phyloP scores from a whole-genome alignment of 1,139 yeast genomes.

The Lodderomyces beijingensis region DNA sequence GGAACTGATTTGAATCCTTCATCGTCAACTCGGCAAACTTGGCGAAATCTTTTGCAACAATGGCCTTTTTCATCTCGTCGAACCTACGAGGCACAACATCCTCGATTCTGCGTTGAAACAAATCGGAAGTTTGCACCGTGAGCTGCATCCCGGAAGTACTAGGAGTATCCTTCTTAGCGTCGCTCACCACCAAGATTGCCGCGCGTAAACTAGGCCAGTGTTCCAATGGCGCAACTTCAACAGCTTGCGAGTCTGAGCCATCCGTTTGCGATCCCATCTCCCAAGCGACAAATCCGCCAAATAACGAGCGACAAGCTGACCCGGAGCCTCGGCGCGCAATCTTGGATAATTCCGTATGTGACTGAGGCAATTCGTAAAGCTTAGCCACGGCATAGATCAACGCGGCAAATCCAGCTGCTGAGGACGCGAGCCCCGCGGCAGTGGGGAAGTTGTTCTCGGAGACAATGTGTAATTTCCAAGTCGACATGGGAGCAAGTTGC shows the following conservation, averaged over 20 bases:
- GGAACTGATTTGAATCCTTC: slow-evolving; percentile 96
- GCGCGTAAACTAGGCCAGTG: slow-evolving; percentile 97
- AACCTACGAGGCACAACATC: slow-evolving; percentile 85
- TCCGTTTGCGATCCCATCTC: slow-evolving; percentile 77
- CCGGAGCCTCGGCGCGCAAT: slow-evolving; percentile 98
- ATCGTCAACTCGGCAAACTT: slow-evolving; percentile 86
- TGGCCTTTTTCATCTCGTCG: slow-evolving; percentile 74
- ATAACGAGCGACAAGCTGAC: slow-evolving; percentile 93
- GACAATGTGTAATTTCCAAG: slow-evolving; percentile 71
- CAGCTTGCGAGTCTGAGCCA: slow-evolving; percentile 91
- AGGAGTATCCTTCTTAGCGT: slow-evolving; percentile 89
- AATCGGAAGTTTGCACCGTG: slow-evolving; percentile 83
- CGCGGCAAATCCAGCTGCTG: slow-evolving; percentile 98
- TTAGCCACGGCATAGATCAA: slow-evolving; percentile 82
- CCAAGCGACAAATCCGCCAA: slow-evolving; percentile 99
- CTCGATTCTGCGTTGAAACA: slow-evolving; percentile 72
- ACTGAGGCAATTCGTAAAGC: slow-evolving; percentile 75
- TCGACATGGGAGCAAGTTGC: slow-evolving; percentile 56
- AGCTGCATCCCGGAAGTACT: slow-evolving; percentile 95
- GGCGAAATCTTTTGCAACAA: slow-evolving; percentile 64
- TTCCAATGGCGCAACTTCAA: slow-evolving; percentile 73
- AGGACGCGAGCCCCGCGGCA: slow-evolving; percentile 96
- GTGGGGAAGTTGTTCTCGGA: slow-evolving; percentile 98
- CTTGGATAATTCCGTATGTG: slow-evolving; percentile 78
- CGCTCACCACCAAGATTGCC: slow-evolving; percentile 86